Base-by-base conservation (phyloP, 192 early-diverging fungal genomes). In the Entomortierella lignicola region DNA sequence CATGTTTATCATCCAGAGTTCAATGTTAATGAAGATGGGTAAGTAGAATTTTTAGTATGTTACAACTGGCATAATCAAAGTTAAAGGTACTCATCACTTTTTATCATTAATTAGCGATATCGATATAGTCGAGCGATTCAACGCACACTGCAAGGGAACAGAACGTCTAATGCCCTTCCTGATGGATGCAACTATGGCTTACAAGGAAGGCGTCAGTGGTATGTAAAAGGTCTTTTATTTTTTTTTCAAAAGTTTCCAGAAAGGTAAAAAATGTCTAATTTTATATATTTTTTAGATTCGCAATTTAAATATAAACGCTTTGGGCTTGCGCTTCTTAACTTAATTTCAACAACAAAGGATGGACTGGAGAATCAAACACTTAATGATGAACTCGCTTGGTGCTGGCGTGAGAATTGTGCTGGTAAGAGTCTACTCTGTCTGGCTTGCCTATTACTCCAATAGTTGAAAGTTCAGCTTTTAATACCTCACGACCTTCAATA, bases 1-100 rank as follows among this genome's bases (percentile, higher is more conserved):
- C 82, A 84, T 65, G 82, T 84, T 25, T 84, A 81, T 53, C 82
- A 84, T 37, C 82, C 82, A 26, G 82, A 84, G 34, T 84, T 77
- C 53, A 84, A 84, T 53, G 69, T 84, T 15, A 79, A 80, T 44
- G 75, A 79, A 41, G 82, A 84, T 44, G 77, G 82, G 82, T 83
- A 83, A 23, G 57, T 6, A 12, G 10, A 10, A 11, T 31, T 50
- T 57, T 37, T n/a, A 4, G n/a, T 4, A 21, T 25, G 43, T 27
- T 0, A 26, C 10, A 54, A 8, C 13, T 61, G 8, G 30, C 25
- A 32, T n/a, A 44, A 2, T 37, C 12, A 13, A 39, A 7, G 18
- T 18, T 17, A 20, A 4, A 29, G 20, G 23, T 47, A 27, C 7
- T 32, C 42, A 10, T 13, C 31, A 25, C 27, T 47, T 8, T 27